Percentiles rank a stretch among this genome's conserved stretches.
These are phyloP conservation scores for Haplosporangium sp. DNA, from an alignment of 371 early-diverging fungal genomes.

Conservation along the genomic window DNA sequence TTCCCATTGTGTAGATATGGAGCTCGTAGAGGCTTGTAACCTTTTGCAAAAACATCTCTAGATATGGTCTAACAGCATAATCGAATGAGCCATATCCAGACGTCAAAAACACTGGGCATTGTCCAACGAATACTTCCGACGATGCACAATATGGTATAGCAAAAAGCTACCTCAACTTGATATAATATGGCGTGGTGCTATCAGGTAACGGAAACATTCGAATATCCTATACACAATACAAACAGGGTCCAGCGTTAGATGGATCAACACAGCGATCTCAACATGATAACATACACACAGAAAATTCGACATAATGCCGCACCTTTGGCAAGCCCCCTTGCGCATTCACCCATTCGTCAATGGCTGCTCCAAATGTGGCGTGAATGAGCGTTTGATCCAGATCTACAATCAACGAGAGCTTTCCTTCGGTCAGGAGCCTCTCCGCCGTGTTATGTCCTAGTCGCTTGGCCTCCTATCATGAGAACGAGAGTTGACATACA, in stretches of 20 bases:
- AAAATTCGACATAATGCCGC: not conserved
- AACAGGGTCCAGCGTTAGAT: not conserved
- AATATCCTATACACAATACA: conserved; percentile 66
- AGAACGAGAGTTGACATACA: no score
- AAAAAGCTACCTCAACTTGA: conserved; percentile 76
- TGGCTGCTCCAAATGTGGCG: conserved; percentile 86
- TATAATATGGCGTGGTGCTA: conserved; percentile 76
- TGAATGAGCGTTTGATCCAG: conserved; percentile 99
- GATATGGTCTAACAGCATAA: conserved; percentile 69
- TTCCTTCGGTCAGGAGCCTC: conserved; percentile 73
- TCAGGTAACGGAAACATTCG: conserved; percentile 80
- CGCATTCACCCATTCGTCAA: conserved; percentile 84
- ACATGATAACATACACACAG: not conserved
- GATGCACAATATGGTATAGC: not conserved
- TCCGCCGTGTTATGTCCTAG: conserved; percentile 79
- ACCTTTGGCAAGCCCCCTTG: conserved; percentile 69
- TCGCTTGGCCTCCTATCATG: conserved; percentile 78
- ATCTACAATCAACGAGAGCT: conserved; percentile 96
- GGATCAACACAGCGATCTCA: not conserved
- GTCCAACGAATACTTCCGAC: no score
- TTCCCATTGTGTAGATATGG: conserved; percentile 99
- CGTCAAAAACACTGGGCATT: no score
- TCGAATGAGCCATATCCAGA: not conserved
- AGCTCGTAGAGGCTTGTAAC: conserved; percentile 87
- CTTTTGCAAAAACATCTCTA: conserved; percentile 81